Evolutionary conservation across 441 rosid genomes (phyloP).

Genomic region (Geranium incanum): DNA sequence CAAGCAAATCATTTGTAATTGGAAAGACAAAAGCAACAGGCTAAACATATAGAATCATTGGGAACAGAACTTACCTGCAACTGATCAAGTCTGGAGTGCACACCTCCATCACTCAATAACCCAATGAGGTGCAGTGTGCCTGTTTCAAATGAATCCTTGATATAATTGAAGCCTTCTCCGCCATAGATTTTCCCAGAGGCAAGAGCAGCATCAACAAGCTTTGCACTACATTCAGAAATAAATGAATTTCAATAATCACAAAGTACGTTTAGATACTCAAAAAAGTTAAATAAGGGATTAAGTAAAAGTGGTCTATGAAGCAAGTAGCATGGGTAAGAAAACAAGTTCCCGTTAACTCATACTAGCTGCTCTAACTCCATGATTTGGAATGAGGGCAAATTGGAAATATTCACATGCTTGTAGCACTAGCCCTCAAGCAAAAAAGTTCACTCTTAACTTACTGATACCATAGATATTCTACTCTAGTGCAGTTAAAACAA

Average conservation of each 20-base stretch:
- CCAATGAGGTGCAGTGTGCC: slow-evolving; percentile 86
- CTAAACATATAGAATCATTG: not conserved
- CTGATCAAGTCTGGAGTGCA: slow-evolving; percentile 92
- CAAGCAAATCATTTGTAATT: not conserved
- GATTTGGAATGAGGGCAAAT: not conserved
- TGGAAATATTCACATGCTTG: not conserved
- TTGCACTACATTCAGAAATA: slow-evolving; percentile 49
- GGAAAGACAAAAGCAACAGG: not conserved
- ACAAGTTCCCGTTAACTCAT: not conserved
- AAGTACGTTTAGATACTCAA: not conserved
- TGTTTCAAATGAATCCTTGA: slow-evolving; percentile 45
- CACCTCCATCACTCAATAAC: slow-evolving; percentile 88
- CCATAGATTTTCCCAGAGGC: slow-evolving; percentile 79
- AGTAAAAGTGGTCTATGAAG: not conserved
- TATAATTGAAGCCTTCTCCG: slow-evolving; percentile 76
- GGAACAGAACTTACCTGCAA: slow-evolving; percentile 42
- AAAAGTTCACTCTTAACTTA: not conserved
- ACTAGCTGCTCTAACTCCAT: not conserved
- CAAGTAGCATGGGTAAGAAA: not conserved
- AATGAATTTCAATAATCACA: not conserved
- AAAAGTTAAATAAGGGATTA: not conserved
- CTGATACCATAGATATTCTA: not conserved
- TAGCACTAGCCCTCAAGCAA: not conserved
- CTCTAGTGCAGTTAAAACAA: not conserved
- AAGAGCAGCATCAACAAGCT: slow-evolving; percentile 87